These are phyloP conservation scores for Xerocomellus amylosporus DNA, from an alignment of 768 basidiomycete genomes.

Conservation along the genomic window DNA sequence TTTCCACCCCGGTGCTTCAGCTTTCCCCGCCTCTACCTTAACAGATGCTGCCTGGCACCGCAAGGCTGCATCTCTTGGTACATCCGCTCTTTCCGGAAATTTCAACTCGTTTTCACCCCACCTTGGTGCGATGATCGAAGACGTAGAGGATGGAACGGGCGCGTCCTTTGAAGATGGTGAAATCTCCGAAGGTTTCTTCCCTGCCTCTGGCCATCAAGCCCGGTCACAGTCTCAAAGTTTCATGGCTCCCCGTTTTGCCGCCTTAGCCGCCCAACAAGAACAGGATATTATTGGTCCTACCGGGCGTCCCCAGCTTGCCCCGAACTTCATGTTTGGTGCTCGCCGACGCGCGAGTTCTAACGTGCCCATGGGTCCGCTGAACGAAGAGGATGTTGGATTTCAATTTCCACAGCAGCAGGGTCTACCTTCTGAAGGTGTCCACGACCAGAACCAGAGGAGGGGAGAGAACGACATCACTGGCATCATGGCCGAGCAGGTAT, in stretches of 20 bases:
- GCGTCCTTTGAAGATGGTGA: conserved; percentile 73
- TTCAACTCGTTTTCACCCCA: conserved; percentile 76
- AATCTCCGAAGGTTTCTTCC: conserved; percentile 56
- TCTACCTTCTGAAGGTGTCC: conserved; percentile 26
- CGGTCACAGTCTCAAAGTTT: conserved; percentile 82
- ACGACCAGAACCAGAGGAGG: conserved; percentile 51
- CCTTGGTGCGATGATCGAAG: conserved; percentile 82
- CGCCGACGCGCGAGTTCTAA: conserved; percentile 49
- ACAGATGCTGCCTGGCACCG: conserved; percentile 66
- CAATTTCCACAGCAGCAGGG: conserved; percentile 74
- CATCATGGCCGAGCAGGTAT: conserved; percentile 94
- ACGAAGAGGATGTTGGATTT: conserved; percentile 78
- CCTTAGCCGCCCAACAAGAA: conserved; percentile 71
- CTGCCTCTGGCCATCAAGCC: conserved; percentile 55
- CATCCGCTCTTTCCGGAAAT: conserved; percentile 52
- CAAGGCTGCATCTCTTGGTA: conserved; percentile 75
- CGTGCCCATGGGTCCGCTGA: conserved; percentile 64
- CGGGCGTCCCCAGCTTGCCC: conserved; percentile 85
- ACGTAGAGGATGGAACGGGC: conserved; percentile 60
- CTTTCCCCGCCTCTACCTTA: conserved; percentile 46
- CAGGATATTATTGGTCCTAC: conserved; percentile 61
- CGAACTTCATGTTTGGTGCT: conserved; percentile 88
- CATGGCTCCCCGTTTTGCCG: conserved; percentile 85
- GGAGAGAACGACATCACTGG: conserved; percentile 74
- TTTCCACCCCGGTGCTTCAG: conserved; percentile 67